Evolutionary conservation across 345 rosid genomes (phyloP), one percentile per base, ranked within the genome.

Genomic region (Salix caprea): DNA sequence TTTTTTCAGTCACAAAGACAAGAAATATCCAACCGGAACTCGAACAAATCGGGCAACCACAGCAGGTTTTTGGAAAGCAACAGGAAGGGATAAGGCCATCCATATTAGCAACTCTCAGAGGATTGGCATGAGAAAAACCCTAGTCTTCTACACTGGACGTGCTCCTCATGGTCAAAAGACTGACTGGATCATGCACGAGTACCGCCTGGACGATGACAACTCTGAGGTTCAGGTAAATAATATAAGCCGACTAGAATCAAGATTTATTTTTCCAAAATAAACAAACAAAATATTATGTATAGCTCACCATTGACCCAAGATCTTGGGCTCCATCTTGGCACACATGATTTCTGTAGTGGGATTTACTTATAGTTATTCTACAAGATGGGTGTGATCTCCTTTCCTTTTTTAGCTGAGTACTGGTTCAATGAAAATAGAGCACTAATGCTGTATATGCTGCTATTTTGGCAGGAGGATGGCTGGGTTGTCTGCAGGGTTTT

Each of bases 171-270:
- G 99, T 76, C 94, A 92, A 30, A 96, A 93, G 84, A 93, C 97
- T 1, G 97, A 96, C 50, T 96, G 99, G 99, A 93, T 96, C 89
- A 96, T 96, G 99, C 99, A 96, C n/a, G 99, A 96, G 77, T 96
- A 96, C 73, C 99, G 99, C 68, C 75, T 96, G 12, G 92, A 89
- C 1, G 96, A 91, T 39, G 89, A 81, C 54, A 87, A 89, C 79
- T 81, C 91, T 9, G 91, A 90, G 39, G 79, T 87, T 66, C 97
- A 91, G 94, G 97, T 91, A 77, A 46, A 58, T 39, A 19, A 24
- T 28, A 15, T 28, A 71, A n/a, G 26, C 26, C 39, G 42, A 5
- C 30, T 54, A 58, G 64, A 23, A 58, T 10, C 64, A n/a, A 58
- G 61, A 58, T 12, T 58, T 58, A 4, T 58, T n/a, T 58, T 23